Evolutionary conservation across 345 rosid species (phyloP).

Genomic region (Isatis tinctoria): DNA sequence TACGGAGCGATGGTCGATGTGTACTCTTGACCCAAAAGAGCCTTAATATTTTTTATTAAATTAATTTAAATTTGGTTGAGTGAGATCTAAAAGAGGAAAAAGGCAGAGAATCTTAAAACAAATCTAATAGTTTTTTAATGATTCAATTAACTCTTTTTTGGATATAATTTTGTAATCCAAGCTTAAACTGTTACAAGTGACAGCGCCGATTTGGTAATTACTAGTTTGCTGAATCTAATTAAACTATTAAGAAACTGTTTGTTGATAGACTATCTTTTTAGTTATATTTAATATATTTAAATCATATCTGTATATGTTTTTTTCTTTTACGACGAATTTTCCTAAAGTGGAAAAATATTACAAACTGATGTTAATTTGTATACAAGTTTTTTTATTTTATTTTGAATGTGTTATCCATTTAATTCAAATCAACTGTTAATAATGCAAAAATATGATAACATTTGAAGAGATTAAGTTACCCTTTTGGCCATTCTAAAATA

Average conservation of each 20-base stretch:
- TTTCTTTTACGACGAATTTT: not conserved
- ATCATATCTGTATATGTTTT: not conserved
- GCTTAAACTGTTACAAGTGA: not conserved
- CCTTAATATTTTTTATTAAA: not conserved
- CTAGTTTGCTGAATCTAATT: not conserved
- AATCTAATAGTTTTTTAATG: not conserved
- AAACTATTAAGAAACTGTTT: not conserved
- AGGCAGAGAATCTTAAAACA: constrained; percentile 21
- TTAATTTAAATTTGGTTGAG: not conserved
- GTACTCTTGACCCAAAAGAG: constrained; percentile 13
- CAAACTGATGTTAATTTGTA: not conserved
- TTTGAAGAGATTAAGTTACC: not conserved
- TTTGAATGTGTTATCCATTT: not conserved
- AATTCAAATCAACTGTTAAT: not conserved
- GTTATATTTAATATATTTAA: not conserved
- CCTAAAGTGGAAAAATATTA: not conserved
- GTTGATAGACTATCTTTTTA: not conserved
- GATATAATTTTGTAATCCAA: not conserved
- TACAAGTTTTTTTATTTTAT: not conserved
- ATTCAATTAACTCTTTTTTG: not conserved
- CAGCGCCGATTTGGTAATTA: not conserved
- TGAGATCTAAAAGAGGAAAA: constrained; percentile 23
- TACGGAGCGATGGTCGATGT: constrained; percentile 34
- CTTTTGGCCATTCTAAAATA: not conserved
- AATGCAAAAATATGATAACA: not conserved